Percentiles rank a stretch among this genome's conserved stretches.
phyloP scores from a whole-genome alignment of 2,329 filamentous ascomycete genomes.

The Cladorrhinum sp. region DNA sequence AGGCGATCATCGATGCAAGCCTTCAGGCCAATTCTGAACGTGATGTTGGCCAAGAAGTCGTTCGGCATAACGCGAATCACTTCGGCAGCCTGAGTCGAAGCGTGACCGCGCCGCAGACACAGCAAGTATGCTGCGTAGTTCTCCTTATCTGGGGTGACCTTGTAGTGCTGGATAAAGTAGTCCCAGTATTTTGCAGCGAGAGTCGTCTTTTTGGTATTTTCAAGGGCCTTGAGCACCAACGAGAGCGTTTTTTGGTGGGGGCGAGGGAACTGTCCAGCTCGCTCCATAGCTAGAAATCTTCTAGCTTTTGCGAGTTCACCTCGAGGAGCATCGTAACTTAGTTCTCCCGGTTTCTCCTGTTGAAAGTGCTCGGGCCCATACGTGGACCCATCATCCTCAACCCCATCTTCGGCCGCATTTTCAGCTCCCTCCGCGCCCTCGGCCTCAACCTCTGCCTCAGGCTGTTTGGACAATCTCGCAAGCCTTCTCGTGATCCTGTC shows the following conservation, averaged over 20 bases:
- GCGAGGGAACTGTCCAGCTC: slow-evolving; percentile 34
- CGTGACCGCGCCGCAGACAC: slow-evolving; percentile 62
- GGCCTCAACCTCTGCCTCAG: background rate
- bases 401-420: background rate
- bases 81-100: slow-evolving; percentile 59
- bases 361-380: background rate
- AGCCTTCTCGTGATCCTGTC: slow-evolving; percentile 34
- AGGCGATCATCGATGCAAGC: slow-evolving; percentile 73
- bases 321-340: background rate
- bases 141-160: slow-evolving; percentile 67
- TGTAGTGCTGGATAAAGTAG: slow-evolving; percentile 58
- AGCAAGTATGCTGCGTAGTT: slow-evolving; percentile 69
- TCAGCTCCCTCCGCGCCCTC: background rate
- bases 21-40: slow-evolving; percentile 70
- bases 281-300: background rate
- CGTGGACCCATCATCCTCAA: background rate
- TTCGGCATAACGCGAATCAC: slow-evolving; percentile 56
- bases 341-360: background rate
- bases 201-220: slow-evolving; percentile 56
- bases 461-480: background rate
- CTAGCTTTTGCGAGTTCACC: background rate
- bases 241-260: slow-evolving; percentile 62
- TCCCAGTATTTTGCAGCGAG: slow-evolving; percentile 78
- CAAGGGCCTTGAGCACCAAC: slow-evolving; percentile 63
- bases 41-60: slow-evolving; percentile 44